Base-by-base conservation (phyloP, 441 rosid genomes). In the Euphorbia celastroides region DNA sequence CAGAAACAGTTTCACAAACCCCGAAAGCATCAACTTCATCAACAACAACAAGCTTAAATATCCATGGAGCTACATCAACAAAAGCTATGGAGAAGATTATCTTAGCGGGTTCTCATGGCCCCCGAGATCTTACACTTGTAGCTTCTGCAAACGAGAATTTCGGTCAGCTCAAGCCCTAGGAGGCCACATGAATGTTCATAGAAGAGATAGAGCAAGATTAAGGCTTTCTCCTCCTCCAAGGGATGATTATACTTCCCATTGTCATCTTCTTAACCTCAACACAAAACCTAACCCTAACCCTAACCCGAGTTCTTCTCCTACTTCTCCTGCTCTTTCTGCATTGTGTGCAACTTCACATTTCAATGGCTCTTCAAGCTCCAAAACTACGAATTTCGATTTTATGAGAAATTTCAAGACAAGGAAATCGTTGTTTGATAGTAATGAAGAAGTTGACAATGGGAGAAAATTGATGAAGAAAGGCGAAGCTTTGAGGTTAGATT, bases 101-200 rank as follows among this genome's bases (percentile, higher is more conserved):
- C 81, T 81, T 52, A 71, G 78, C 58, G 89, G 85, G 70, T 81
- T 90, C 77, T 84, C 93, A 50, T 92, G 98, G 98, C 98, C 97
- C 30, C 92, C 97, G 42, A 84, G 97, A 77, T 86, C 93, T 55
- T 87, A 89, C 79, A 73, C 85, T 14, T 89, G 91, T 66, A 86
- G 87, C 78, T 89, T 89, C 80, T 91, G 93, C 80, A 83, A 84
- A 67, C 85, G 96, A 52, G 98, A 88, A 70, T 92, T 90, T 66
- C 84, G 87, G 79, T 90, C 97, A 41, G 97, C 98, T 73, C 98
- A 93, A 77, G 98, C 98, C 71, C 92, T 93, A 58, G 97, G 97
- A 13, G 96, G 98, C 16, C 97, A 90, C 82, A 93, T 93, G 98
- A 93, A 93, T 70, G 93, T 87, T 60, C 97, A 90, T 62, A 83